Evolutionary conservation across 371 early-diverging fungal genomes (phyloP).

Genomic region (Rhizopus arrhizus): DNA sequence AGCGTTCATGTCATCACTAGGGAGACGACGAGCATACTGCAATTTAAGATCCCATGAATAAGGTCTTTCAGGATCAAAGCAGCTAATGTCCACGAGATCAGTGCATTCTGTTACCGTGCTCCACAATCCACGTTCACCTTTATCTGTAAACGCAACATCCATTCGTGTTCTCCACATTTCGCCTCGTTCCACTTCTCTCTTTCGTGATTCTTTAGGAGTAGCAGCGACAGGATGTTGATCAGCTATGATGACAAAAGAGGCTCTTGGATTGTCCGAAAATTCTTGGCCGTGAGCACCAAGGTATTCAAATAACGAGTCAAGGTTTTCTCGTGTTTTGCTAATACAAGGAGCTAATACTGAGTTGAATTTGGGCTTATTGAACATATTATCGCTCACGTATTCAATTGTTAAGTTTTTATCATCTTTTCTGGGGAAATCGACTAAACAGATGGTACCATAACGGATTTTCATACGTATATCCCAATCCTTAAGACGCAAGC

Average conservation of each 20-base stretch:
- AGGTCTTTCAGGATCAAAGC: constrained; percentile 34
- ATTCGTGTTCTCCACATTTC: constrained; percentile 26
- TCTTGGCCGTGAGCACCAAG: constrained; percentile 15
- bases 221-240: constrained; percentile 24
- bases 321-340: constrained; percentile 14
- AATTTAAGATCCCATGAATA: constrained; percentile 52
- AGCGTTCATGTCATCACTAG: constrained; percentile 29
- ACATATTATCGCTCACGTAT: constrained; percentile 19
- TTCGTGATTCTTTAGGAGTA: constrained; percentile 6
- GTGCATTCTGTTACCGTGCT: constrained; percentile 36
- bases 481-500: constrained; percentile 44
- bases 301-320: constrained; percentile 19
- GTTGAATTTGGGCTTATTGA: constrained; percentile 18
- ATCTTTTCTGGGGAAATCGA: constrained; percentile 25
- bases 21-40: constrained; percentile 36
- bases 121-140: constrained; percentile 32
- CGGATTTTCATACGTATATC: constrained; percentile 47
- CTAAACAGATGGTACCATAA: constrained; percentile 41
- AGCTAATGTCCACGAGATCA: constrained; percentile 34
- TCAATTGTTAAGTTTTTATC: constrained; percentile 18
- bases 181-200: constrained; percentile 10
- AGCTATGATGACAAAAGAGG: constrained; percentile 25
- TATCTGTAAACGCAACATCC: constrained; percentile 26
- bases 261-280: constrained; percentile 31
- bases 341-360: constrained; percentile 36